Conservation (phyloP, 208 protist species). For the Angomonas ambiguus region DNA sequence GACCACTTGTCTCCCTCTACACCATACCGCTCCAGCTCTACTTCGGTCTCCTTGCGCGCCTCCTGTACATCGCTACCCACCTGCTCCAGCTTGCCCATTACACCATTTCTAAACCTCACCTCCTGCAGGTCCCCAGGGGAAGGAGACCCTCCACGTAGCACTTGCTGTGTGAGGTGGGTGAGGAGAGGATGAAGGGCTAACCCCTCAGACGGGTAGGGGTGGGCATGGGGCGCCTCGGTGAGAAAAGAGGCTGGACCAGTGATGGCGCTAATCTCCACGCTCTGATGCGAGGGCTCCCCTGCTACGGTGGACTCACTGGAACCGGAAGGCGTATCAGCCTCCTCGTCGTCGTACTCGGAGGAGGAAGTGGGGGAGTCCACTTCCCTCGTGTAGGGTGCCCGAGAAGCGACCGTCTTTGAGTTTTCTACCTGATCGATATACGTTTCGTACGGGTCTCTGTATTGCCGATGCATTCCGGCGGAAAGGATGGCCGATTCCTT, state of each 20-base stretch:
- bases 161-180: neutral
- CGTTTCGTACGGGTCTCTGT: conserved; percentile 2
- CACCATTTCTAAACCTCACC: neutral
- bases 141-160: neutral
- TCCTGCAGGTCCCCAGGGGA: neutral
- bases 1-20: conserved; percentile 28
- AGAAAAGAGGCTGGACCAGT: too few relatives aligned
- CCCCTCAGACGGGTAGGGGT: neutral
- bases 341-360: neutral
- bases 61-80: conserved; percentile 16
- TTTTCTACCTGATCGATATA: neutral
- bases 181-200: neutral
- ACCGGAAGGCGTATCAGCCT: neutral
- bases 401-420: too few relatives aligned
- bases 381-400: too few relatives aligned
- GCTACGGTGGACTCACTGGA: neutral
- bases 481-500: neutral
- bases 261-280: neutral
- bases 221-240: neutral
- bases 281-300: neutral
- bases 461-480: neutral
- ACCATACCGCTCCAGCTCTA: conserved; percentile 15
- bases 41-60: conserved; percentile 3
- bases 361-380: too few relatives aligned
- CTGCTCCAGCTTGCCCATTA: neutral